Conservation (phyloP, 768 basidiomycete genomes). For the Trametes elegans region DNA sequence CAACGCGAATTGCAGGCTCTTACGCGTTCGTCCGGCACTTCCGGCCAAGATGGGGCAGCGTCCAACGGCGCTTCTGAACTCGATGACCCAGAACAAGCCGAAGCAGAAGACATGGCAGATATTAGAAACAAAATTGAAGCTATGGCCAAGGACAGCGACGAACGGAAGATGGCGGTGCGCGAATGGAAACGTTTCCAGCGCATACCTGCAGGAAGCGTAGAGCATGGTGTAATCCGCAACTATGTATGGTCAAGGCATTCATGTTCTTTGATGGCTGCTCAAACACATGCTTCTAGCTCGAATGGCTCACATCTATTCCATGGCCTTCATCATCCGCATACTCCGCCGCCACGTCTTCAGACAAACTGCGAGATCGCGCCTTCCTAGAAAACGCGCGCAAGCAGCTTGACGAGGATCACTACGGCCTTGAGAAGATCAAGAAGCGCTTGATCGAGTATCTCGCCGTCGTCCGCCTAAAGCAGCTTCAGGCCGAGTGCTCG, state of each 20-base stretch:
- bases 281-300: constrained; percentile 50
- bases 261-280: background rate
- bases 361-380: constrained; percentile 45
- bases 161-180: constrained; percentile 74
- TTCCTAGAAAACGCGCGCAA: constrained; percentile 70
- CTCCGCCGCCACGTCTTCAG: constrained; percentile 26
- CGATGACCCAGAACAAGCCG: constrained; percentile 77
- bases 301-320: constrained; percentile 85
- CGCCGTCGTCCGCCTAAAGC: constrained; percentile 70
- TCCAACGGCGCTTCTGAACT: constrained; percentile 44
- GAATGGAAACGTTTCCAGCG: constrained; percentile 85
- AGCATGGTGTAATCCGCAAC: constrained; percentile 83
- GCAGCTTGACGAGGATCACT: constrained; percentile 89
- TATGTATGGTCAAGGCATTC: constrained; percentile 51
- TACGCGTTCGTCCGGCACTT: constrained; percentile 30
- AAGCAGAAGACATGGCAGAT: constrained; percentile 77
- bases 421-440: constrained; percentile 91
- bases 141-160: constrained; percentile 71
- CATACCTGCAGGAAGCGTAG: constrained; percentile 88
- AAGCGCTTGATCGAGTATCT: constrained; percentile 89
- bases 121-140: constrained; percentile 72
- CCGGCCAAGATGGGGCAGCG: background rate
- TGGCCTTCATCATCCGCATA: constrained; percentile 51
- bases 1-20: constrained; percentile 70
- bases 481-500: constrained; percentile 31